phyloP scores from a whole-genome alignment of 306 rosid genomes.

The Prunus davidiana region DNA sequence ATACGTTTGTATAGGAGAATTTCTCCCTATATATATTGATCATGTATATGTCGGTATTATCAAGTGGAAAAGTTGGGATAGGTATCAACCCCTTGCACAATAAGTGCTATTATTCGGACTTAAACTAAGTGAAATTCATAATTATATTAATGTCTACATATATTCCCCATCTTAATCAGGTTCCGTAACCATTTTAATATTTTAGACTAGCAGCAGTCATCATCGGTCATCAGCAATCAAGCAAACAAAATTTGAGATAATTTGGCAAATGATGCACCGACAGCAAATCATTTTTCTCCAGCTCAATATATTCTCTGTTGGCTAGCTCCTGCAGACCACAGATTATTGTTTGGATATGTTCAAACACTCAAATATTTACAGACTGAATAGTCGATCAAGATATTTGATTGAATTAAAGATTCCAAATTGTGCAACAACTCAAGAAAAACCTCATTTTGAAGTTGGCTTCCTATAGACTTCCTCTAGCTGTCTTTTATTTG shows the following conservation, averaged over 20 bases:
- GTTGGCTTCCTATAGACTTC: too few relatives aligned
- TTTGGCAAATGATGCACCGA: not conserved
- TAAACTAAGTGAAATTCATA: not conserved
- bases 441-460: not conserved
- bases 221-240: not conserved
- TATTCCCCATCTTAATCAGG: conserved; percentile 10
- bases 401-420: not conserved
- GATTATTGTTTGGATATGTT: too few relatives aligned
- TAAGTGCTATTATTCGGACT: not conserved
- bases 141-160: not conserved
- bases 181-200: conserved; percentile 10
- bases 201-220: not conserved
- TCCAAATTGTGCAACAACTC: not conserved
- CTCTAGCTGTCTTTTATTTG: not conserved
- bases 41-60: not conserved
- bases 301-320: not conserved
- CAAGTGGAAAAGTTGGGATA: not conserved
- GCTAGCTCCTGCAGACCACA: too few relatives aligned
- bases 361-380: too few relatives aligned
- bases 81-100: not conserved
- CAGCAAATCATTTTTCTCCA: not conserved
- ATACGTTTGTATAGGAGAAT: too few relatives aligned
- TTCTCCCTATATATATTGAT: not conserved
- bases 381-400: too few relatives aligned
- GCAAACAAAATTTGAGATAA: conserved; percentile 8